Evolutionary conservation across 2,329 filamentous ascomycete species (phyloP).

Genomic region (Clonostachys sp.): DNA sequence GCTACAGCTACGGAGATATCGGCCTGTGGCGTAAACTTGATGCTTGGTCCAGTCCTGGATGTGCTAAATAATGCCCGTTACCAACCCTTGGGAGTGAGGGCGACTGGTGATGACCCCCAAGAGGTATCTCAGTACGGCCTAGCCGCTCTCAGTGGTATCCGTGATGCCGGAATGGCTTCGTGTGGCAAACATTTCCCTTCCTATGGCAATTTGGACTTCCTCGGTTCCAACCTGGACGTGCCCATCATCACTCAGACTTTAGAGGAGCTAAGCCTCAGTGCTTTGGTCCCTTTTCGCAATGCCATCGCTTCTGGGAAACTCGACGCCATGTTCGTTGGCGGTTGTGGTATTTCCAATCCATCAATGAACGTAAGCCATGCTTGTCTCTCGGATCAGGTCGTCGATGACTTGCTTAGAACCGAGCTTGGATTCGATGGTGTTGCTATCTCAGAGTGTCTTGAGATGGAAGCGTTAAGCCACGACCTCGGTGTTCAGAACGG

Average conservation of each 20-base stretch:
- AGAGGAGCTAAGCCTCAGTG: constrained; percentile 88
- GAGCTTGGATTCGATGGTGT: constrained; percentile 89
- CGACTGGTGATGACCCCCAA: constrained; percentile 88
- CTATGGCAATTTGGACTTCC: constrained; percentile 90
- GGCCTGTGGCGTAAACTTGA: constrained; percentile 92
- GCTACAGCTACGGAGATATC: constrained; percentile 90
- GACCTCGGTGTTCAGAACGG: constrained; percentile 97
- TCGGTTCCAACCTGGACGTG: constrained; percentile 85
- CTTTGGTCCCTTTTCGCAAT: constrained; percentile 86
- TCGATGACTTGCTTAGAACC: constrained; percentile 82
- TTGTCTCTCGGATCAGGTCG: constrained; percentile 87
- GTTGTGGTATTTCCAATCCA: constrained; percentile 85
- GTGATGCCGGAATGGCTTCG: constrained; percentile 82
- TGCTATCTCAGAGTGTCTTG: constrained; percentile 89
- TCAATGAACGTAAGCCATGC: constrained; percentile 95
- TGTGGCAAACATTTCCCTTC: constrained; percentile 97
- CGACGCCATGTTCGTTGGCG: constrained; percentile 94
- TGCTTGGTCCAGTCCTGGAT: constrained; percentile 89
- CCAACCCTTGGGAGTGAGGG: constrained; percentile 84
- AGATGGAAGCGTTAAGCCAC: constrained; percentile 94
- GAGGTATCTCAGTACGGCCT: constrained; percentile 92
- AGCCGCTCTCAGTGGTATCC: constrained; percentile 86
- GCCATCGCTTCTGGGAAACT: constrained; percentile 77
- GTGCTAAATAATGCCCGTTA: constrained; percentile 90
- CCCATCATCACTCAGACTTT: constrained; percentile 94